Evolutionary conservation across 2,329 filamentous ascomycete genomes (phyloP), one percentile per base, ranked within the genome.

Genomic region (Ceratocystis eucalypticola): DNA sequence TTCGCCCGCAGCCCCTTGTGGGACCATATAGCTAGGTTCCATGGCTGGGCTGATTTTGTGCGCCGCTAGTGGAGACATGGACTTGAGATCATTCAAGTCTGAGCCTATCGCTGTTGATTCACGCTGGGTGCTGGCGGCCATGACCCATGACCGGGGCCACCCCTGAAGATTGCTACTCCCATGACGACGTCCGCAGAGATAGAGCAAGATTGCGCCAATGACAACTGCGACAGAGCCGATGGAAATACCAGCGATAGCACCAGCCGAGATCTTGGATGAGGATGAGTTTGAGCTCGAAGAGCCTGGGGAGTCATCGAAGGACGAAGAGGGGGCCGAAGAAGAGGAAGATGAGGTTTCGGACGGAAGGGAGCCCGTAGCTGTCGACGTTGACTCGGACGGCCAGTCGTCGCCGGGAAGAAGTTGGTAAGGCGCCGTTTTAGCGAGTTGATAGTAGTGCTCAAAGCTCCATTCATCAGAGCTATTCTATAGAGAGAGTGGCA

Each of bases 181-280:
- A 30, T 30, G 55, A 7, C 74, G 73, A 61, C 78, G 74, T 17
- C 80, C 78, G 64, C 77, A 80, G 57, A 81, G 70, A 64, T 80
- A 81, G 63, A 84, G 70, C 5, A 84, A 71, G 0, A 72, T 75
- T 7, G 78, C 75, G 8, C 76, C 78, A 0, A 79, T 69, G 20
- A 77, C 68, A 1, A 80, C 74, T 1, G 77, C 80, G 0, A 79
- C 75, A 0, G 72, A 74, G 28, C 83, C 83, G 45, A 87, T 76
- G 0, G 77, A 78, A 37, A 87, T 84, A 3, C 84, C 85, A 0
- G 82, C 83, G 33, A 87, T 86, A 1, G 80, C 80, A 3, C 83
- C 83, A 0, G 73, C 66, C 5, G 71, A 72, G 25, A 76, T 69
- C 20, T 64, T 48, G 10, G 64, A 33, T 41, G 65, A 30, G 22